These are phyloP conservation scores for Stemphylium lycopersici DNA, from an alignment of 2,329 filamentous ascomycete genomes.

Conservation along the genomic window DNA sequence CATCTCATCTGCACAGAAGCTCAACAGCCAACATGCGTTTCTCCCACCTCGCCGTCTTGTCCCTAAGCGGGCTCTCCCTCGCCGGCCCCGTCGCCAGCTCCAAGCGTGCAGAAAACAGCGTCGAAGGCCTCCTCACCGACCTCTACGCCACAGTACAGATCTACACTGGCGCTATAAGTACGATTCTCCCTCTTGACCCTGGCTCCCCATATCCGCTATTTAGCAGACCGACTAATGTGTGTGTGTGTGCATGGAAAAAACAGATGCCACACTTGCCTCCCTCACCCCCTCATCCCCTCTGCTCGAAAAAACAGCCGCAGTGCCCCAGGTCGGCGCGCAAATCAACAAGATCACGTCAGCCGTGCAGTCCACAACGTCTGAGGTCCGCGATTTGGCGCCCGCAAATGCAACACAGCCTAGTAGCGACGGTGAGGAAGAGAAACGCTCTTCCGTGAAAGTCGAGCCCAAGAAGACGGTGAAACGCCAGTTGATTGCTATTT, in stretches of 20 bases:
- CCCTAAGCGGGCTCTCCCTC: slow-evolving; percentile 23
- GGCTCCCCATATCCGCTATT: neutral
- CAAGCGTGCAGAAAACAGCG: slow-evolving; percentile 9
- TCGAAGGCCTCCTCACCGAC: slow-evolving; percentile 20
- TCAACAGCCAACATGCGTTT: slow-evolving; percentile 20
- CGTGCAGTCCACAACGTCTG: slow-evolving; percentile 13
- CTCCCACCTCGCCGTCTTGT: slow-evolving; percentile 18
- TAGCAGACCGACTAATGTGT: neutral
- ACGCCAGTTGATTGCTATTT: slow-evolving; percentile 18
- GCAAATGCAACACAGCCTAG: slow-evolving; percentile 7
- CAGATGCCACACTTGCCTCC: slow-evolving; percentile 26
- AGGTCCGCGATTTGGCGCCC: slow-evolving; percentile 16
- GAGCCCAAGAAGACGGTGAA: slow-evolving; percentile 7
- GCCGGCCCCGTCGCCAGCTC: slow-evolving; percentile 14
- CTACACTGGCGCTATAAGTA: slow-evolving; percentile 29
- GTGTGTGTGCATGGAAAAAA: too few relatives aligned
- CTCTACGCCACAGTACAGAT: slow-evolving; percentile 26
- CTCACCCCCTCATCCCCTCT: slow-evolving; percentile 22
- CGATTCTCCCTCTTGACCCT: neutral
- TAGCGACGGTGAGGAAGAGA: neutral
- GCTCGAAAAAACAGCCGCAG: slow-evolving; percentile 25
- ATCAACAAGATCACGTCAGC: slow-evolving; percentile 23
- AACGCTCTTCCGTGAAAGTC: neutral
- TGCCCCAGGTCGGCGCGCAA: slow-evolving; percentile 21
- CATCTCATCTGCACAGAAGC: too few relatives aligned